Conservation (phyloP, 2,329 filamentous ascomycete species). For the Xylariaceae sp. region DNA sequence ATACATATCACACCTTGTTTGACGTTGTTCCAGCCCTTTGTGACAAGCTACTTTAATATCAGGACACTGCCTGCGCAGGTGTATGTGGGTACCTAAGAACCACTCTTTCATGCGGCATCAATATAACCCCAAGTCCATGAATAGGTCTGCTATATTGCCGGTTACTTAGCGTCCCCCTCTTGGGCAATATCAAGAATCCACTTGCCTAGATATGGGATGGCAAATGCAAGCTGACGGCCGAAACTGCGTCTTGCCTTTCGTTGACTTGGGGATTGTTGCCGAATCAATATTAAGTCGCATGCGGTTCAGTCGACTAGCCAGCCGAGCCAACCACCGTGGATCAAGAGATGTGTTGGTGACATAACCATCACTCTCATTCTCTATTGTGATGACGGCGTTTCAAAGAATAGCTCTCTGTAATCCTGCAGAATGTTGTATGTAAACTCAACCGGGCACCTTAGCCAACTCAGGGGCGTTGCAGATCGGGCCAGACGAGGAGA, state of each 20-base stretch:
- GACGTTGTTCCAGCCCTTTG: conserved; percentile 26
- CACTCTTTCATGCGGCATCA: too few species aligned
- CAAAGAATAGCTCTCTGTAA: conserved; percentile 2
- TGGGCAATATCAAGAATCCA: conserved; percentile 9
- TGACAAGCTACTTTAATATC: conserved; percentile 30
- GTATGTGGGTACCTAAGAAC: conserved; percentile 20
- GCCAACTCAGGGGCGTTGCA: conserved; percentile 11
- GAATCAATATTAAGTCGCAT: too few species aligned
- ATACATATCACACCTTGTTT: conserved; percentile 19
- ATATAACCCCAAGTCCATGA: conserved; percentile 22
- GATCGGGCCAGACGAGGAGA: conserved; percentile 17
- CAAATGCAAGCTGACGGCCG: conserved; percentile 2
- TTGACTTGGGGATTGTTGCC: too few species aligned
- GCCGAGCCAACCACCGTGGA: too few species aligned
- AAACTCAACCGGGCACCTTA: conserved; percentile 15
- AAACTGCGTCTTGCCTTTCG: too few species aligned
- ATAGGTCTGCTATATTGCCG: conserved; percentile 12
- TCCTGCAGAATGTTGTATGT: conserved; percentile 9
- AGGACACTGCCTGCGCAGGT: conserved; percentile 24
- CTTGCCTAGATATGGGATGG: conserved; percentile 14
- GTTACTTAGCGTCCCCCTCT: background rate
- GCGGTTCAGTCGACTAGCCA: too few species aligned
- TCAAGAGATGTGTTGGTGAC: too few species aligned
- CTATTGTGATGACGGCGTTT: conserved; percentile 1
- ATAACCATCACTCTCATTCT: too few species aligned